Evolutionary conservation across 2,329 filamentous ascomycete species (phyloP).

Genomic region (Aspergillus bombycis): DNA sequence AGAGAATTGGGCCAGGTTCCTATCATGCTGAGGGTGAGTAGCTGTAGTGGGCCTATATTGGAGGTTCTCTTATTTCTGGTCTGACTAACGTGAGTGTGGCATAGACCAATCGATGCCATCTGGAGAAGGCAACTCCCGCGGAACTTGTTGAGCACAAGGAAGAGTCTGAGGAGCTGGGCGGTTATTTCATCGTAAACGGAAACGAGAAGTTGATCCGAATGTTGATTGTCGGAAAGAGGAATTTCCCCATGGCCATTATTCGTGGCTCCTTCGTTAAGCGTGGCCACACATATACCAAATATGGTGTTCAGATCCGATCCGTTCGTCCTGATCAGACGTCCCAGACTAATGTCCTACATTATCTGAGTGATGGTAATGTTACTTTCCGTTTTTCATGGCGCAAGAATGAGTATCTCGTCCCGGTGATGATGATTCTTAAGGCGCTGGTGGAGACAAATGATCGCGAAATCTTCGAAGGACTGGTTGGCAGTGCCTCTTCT

Average conservation of each 20-base stretch:
- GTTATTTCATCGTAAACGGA: conserved; percentile 97
- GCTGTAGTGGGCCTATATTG: background rate
- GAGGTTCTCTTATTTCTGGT: background rate
- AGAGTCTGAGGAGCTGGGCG: conserved; percentile 92
- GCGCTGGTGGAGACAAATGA: conserved; percentile 95
- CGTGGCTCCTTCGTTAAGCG: conserved; percentile 87
- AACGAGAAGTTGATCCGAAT: conserved; percentile 96
- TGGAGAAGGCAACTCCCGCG: conserved; percentile 81
- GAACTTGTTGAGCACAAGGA: conserved; percentile 85
- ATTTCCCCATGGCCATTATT: conserved; percentile 93
- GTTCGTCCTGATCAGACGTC: conserved; percentile 97
- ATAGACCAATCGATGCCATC: conserved; percentile 85
- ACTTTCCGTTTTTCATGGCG: conserved; percentile 98
- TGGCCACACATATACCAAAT: conserved; percentile 84
- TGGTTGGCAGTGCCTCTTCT: conserved; percentile 77
- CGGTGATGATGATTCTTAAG: conserved; percentile 95
- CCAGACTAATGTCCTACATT: conserved; percentile 95
- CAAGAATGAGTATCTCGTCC: conserved; percentile 95
- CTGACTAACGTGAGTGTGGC: conserved; percentile 6
- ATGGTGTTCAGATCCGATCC: conserved; percentile 86
- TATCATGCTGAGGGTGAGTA: conserved; percentile 82
- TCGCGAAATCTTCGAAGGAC: conserved; percentile 90
- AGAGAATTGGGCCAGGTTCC: conserved; percentile 87
- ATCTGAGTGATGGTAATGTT: conserved; percentile 91
- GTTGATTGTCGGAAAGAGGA: conserved; percentile 84